Percentiles rank a stretch among this genome's conserved stretches.
Conservation (phyloP, 352 stramenopile species). For the Albugo candida region DNA sequence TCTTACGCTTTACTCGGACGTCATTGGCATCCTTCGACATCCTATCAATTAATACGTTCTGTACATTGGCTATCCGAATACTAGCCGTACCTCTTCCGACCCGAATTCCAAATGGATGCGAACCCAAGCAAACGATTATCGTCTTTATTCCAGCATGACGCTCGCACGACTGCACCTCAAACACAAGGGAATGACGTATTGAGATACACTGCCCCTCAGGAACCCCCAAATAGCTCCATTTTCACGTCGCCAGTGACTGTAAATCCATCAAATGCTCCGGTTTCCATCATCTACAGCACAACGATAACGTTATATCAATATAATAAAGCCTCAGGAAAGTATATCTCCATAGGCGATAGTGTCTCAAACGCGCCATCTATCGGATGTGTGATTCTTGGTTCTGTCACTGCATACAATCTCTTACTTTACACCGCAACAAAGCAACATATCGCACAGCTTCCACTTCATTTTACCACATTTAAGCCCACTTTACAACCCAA, state of each 20-base stretch:
- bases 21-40: too few species aligned
- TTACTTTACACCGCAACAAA: constrained; percentile 62
- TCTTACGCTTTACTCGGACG: too few species aligned
- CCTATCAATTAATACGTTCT: too few species aligned
- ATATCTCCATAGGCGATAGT: constrained; percentile 28
- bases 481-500: constrained; percentile 54
- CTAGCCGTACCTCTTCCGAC: too few species aligned
- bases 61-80: too few species aligned
- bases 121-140: constrained; percentile 31
- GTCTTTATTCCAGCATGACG: constrained; percentile 25
- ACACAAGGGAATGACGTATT: constrained; percentile 37
- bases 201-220: constrained; percentile 40
- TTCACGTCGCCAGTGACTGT: constrained; percentile 7
- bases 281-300: constrained; percentile 37
- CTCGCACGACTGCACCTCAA: constrained; percentile 4
- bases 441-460: constrained; percentile 32
- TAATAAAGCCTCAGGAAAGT: constrained; percentile 27
- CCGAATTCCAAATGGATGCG: constrained; percentile 5
- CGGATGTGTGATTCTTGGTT: constrained; percentile 52
- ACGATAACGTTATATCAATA: constrained; percentile 63
- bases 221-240: constrained; percentile 20
- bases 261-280: constrained; percentile 9
- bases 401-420: constrained; percentile 39
- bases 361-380: constrained; percentile 17
- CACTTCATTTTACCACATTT: constrained; percentile 26